Evolutionary conservation across 306 rosid species (phyloP).

Genomic region (Lagenaria siceraria): DNA sequence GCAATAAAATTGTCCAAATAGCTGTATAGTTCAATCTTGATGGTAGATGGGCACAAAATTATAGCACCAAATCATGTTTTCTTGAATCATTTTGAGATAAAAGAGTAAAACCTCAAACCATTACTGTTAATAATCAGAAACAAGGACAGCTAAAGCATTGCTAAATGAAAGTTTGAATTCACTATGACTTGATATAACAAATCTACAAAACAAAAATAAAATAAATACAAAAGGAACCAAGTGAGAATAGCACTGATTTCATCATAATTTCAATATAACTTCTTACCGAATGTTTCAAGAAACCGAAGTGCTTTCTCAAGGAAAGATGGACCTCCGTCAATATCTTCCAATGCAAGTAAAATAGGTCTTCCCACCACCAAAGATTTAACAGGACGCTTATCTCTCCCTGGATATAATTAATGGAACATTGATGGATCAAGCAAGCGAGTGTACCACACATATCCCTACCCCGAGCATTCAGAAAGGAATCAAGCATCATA

Average conservation of each 20-base stretch:
- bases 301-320: slow-evolving; percentile 94
- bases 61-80: background rate
- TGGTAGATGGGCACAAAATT: background rate
- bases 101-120: background rate
- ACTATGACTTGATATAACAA: background rate
- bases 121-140: background rate
- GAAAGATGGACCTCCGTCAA: slow-evolving; percentile 98
- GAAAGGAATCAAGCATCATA: background rate
- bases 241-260: background rate
- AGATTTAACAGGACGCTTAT: slow-evolving; percentile 85
- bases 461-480: background rate
- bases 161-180: background rate
- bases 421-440: slow-evolving; percentile 9
- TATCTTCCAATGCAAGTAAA: slow-evolving; percentile 92
- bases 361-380: slow-evolving; percentile 98
- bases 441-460: background rate
- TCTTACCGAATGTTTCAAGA: slow-evolving; percentile 80
- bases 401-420: slow-evolving; percentile 58
- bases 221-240: background rate
- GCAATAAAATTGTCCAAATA: background rate
- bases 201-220: slow-evolving; percentile 4
- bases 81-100: background rate
- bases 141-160: background rate
- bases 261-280: background rate
- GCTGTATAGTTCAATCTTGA: background rate